Conservation (phyloP, 495 filamentous ascomycete genomes). For the Xylaria cubensis region DNA sequence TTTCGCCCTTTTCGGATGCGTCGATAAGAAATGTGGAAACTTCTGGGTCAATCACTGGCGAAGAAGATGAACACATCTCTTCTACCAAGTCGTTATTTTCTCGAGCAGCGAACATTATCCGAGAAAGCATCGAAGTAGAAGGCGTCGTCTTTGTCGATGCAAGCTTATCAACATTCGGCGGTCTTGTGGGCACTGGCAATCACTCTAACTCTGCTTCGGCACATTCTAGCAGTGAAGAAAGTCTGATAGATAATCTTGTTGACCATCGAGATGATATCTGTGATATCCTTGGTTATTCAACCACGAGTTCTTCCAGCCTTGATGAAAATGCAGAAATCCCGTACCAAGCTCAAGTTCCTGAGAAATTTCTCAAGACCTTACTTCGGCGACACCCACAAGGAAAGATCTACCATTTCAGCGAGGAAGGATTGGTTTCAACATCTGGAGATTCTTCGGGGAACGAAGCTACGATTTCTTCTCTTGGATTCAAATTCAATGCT, state of each 20-base stretch:
- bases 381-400: not conserved
- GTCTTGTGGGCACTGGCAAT: not conserved
- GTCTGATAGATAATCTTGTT: not conserved
- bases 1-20: not conserved
- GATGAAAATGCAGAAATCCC: not conserved
- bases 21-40: not conserved
- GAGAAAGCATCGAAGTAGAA: not conserved
- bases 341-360: not conserved
- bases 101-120: not conserved
- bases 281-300: not conserved
- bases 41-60: not conserved
- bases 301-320: not conserved
- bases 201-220: not conserved
- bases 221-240: not conserved
- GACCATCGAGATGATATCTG: not conserved
- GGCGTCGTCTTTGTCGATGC: not conserved
- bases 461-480: not conserved
- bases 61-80: not conserved
- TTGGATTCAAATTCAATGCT: not conserved
- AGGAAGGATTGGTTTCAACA: not conserved
- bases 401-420: not conserved
- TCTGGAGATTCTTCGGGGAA: not conserved
- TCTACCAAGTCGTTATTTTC: not conserved
- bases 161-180: not conserved
- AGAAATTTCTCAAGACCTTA: not conserved